Conservation (phyloP, 495 filamentous ascomycete species). For the Pseudevernia furfuracea region DNA sequence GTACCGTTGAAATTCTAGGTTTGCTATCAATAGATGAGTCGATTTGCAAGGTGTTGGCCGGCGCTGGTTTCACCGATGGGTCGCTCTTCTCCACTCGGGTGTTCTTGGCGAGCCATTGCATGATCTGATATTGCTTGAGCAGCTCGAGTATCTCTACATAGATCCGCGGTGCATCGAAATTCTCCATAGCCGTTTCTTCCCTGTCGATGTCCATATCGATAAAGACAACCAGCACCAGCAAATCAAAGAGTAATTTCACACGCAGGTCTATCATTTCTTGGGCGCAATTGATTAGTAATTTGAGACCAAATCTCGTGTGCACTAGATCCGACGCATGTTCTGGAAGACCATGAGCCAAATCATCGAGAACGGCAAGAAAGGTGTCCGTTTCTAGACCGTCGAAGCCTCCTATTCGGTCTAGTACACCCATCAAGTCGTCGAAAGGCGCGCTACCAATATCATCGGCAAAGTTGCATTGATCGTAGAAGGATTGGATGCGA, state of each 20-base stretch:
- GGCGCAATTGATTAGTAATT: conserved; percentile 61
- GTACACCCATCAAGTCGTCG: conserved; percentile 31
- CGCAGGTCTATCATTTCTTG: conserved; percentile 69
- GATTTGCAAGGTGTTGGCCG: neutral
- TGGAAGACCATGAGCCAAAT: conserved; percentile 34
- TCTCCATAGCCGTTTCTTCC: conserved; percentile 53
- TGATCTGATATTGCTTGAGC: conserved; percentile 66
- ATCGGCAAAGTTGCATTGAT: conserved; percentile 62
- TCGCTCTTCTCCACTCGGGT: conserved; percentile 30
- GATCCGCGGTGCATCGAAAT: conserved; percentile 58
- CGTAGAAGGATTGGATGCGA: conserved; percentile 62
- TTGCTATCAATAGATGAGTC: neutral
- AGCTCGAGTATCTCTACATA: conserved; percentile 59
- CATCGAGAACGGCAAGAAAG: conserved; percentile 45
- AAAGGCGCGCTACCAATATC: conserved; percentile 67
- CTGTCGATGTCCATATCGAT: conserved; percentile 70
- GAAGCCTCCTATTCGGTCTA: conserved; percentile 51
- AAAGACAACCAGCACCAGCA: conserved; percentile 76
- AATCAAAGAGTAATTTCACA: conserved; percentile 62
- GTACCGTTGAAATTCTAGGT: conserved; percentile 31
- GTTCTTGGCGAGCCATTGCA: conserved; percentile 71
- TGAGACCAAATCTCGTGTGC: conserved; percentile 62
- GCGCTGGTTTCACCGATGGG: neutral
- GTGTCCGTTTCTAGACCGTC: conserved; percentile 44
- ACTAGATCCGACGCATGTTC: conserved; percentile 42